Evolutionary conservation across 1,284 basidiomycete genomes (phyloP), one percentile per base, ranked within the genome.

Genomic region (Ustilago tritici): DNA sequence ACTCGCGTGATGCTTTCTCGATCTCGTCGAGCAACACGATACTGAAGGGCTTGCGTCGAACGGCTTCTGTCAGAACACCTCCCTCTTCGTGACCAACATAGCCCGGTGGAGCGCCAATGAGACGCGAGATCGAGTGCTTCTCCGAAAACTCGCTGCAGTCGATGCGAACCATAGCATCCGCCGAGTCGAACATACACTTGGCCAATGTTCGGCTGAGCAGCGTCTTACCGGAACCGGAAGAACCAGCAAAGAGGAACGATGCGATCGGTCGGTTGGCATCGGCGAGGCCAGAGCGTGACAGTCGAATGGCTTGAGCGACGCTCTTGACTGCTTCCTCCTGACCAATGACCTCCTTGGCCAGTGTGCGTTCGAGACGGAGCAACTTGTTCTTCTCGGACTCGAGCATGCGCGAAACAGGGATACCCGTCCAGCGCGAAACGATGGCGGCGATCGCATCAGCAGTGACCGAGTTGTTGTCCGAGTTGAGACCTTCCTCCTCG

Each of bases 61-160:
- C 82, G n/a, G 79, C 83, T 56, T 88, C 87, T 53, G 89, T 90
- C 19, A 90, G 85, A 70, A 88, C 76, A 86, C 94, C 94, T 10
- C 93, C 94, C 87, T 96, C 93, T 88, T 74, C 93, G 89, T 92
- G 94, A 2, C 95, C 96, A 19, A 98, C 92, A 82, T 95, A 97
- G 8, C 95, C 89, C 1, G 90, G 89, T 0, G 89, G 89, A 15
- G 89, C 85, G 38, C 84, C 84, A 60, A 90, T 88, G 8, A 90
- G 84, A 15, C 89, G 85, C 15, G 88, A 88, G 76, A 89, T 88
- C 35, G 88, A 86, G 84, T 90, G 89, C 81, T 89, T 88, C 81
- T 90, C 89, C 3, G 75, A 82, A 70, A 82, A 87, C 80, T 87
- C 86, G 59, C 87, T 88, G 12, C 87, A 88, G 81, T 90, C 89